phyloP scores from a whole-genome alignment of 306 rosid genomes.

The Cucurbita pepo region DNA sequence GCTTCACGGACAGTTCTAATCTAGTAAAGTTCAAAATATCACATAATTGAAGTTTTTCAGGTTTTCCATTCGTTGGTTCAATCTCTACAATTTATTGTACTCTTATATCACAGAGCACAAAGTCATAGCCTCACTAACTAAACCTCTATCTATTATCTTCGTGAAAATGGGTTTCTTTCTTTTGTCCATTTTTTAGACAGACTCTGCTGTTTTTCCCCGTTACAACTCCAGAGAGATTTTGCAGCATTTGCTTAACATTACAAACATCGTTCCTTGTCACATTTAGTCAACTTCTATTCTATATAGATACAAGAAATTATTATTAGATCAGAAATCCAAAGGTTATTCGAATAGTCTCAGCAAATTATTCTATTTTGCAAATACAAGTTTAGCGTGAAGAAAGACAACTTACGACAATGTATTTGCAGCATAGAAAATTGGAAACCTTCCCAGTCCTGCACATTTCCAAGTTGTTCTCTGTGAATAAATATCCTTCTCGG shows the following conservation, averaged over 20 bases:
- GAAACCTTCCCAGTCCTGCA: constrained; percentile 55
- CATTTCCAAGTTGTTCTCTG: constrained; percentile 43
- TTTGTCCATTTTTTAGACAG: background rate
- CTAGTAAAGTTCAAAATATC: background rate
- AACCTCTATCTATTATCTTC: background rate
- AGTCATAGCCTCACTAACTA: background rate
- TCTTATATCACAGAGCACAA: background rate
- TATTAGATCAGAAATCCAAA: background rate
- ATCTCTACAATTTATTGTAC: background rate
- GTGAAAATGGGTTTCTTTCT: background rate
- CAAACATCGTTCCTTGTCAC: background rate
- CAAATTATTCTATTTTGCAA: background rate
- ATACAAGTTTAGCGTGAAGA: background rate
- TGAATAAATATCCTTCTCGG: constrained; percentile 59
- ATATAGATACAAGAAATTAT: background rate
- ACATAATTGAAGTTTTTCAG: background rate
- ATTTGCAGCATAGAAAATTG: constrained; percentile 60
- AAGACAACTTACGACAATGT: constrained; percentile 54
- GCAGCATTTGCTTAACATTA: background rate
- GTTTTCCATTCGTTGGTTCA: background rate
- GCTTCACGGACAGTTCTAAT: background rate
- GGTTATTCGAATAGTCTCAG: background rate
- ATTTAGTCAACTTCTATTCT: background rate
- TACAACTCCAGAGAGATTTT: background rate
- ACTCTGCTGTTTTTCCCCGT: background rate